A percentile compares a stretch with the other conserved stretches of the same genome.
Conservation (phyloP, 129 eudicot genomes). For the Centrapalus pauciflorus region DNA sequence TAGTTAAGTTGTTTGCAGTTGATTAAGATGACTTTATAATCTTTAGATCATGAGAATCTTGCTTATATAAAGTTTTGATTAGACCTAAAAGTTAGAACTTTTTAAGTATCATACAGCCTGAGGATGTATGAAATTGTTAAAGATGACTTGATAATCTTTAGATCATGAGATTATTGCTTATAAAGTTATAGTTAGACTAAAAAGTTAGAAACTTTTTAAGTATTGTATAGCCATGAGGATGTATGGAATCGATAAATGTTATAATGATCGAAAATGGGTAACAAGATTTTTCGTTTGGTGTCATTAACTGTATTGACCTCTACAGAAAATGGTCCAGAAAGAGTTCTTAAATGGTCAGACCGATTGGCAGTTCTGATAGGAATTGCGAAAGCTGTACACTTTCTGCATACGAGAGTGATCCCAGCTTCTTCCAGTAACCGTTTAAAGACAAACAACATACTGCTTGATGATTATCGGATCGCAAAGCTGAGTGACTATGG, state of each 20-base stretch:
- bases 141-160: not conserved
- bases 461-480: constrained; percentile 68
- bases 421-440: constrained; percentile 64
- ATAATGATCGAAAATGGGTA: no score
- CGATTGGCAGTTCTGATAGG: constrained; percentile 72
- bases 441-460: constrained; percentile 62
- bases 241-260: no score
- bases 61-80: no score
- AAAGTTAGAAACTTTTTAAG: no score
- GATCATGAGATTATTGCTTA: not conserved
- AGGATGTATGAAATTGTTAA: no score
- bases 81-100: no score
- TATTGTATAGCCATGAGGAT: no score
- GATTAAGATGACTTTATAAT: not conserved
- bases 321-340: constrained; percentile 53
- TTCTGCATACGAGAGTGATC: constrained; percentile 70
- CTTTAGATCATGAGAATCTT: not conserved
- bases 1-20: constrained; percentile 11
- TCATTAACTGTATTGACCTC: not conserved
- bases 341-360: constrained; percentile 76
- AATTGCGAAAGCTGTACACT: constrained; percentile 84
- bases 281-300: no score
- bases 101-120: no score
- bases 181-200: no score
- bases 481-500: constrained; percentile 90